Base-by-base conservation (phyloP, 148 eudicot genomes). In the Vaccinium corymbosum region DNA sequence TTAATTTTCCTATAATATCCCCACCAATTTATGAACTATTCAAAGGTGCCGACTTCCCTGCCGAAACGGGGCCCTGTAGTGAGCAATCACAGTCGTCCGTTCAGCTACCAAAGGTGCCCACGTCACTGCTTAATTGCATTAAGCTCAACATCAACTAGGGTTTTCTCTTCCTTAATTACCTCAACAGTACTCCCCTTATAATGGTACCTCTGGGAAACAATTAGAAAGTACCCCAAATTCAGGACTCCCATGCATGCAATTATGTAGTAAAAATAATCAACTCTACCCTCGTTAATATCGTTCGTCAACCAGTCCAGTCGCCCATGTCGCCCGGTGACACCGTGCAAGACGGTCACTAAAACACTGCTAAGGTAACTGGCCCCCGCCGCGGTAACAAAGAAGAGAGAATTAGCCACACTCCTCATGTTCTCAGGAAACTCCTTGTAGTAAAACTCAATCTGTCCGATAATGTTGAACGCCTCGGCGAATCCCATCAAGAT, bases 141-240 rank as follows among this genome's bases (percentile, higher is more conserved):
- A 22, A 64, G 29, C 71, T 64, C 71, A 22, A 64, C 71, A 22
- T 64, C 71, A 22, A 10, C 71, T 3, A 22, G 32, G 32, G 71
- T 10, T 64, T 64, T 64, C 71, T 64, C 71, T 22, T 64, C 71
- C 71, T 9, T 22, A 10, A 64, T 22, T 9, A 64, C 71, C 71
- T 64, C 71, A 22, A 22, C 32, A 42, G 46, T 4, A 64, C 71
- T 64, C 29, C 86, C 93, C 82, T 90, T 91, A 80, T 92, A 94
- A 82, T 85, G 91, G 72, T 94, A 94, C 97, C 97, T 89, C 74
- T 85, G 89, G 10, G 97, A 92, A 76, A 89, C 88, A 20, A 88
- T 83, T 27, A 94, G n/a, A 70, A 92, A 94, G 51, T 89, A 90
- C 4, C 81, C 66, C 46, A 94, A 73, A 66, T 94, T 93, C 0